phyloP scores from a whole-genome alignment of 768 basidiomycete genomes.

The Crassisporium funariophilum region DNA sequence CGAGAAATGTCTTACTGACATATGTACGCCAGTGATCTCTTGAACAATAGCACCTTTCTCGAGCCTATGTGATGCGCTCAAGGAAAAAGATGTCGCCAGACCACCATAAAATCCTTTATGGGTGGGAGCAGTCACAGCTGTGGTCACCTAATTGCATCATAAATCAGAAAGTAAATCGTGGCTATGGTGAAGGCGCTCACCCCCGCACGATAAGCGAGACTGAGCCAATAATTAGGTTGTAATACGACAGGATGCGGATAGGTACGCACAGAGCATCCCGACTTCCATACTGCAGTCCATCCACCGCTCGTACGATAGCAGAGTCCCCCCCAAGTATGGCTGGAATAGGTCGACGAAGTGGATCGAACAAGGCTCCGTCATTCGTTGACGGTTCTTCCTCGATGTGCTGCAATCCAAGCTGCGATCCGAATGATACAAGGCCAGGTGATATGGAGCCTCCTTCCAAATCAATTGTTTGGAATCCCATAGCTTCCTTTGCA shows the following conservation, averaged over 20 bases:
- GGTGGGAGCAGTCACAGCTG: constrained; percentile 63
- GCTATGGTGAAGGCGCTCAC: constrained; percentile 36
- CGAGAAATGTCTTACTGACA: constrained; percentile 54
- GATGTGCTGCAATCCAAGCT: constrained; percentile 73
- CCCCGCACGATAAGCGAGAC: constrained; percentile 69
- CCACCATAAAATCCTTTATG: constrained; percentile 58
- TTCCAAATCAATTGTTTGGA: constrained; percentile 55
- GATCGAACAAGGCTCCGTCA: constrained; percentile 65
- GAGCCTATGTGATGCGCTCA: constrained; percentile 60
- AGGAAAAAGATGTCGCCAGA: constrained; percentile 65
- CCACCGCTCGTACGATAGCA: constrained; percentile 63
- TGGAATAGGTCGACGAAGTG: constrained; percentile 48
- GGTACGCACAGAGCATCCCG: constrained; percentile 68
- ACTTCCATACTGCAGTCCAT: constrained; percentile 71
- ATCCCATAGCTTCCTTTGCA: constrained; percentile 25
- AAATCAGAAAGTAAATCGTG: constrained; percentile 1
- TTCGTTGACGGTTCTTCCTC: constrained; percentile 65
- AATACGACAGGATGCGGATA: neutral
- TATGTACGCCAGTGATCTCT: constrained; percentile 65
- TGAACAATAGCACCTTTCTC: constrained; percentile 65
- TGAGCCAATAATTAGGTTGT: constrained; percentile 24
- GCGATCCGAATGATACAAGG: constrained; percentile 70
- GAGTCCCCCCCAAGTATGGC: constrained; percentile 52
- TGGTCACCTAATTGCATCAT: constrained; percentile 43
- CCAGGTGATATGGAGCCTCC: constrained; percentile 72